Conservation (phyloP, 345 rosid species). For the Trapa bicornis region DNA sequence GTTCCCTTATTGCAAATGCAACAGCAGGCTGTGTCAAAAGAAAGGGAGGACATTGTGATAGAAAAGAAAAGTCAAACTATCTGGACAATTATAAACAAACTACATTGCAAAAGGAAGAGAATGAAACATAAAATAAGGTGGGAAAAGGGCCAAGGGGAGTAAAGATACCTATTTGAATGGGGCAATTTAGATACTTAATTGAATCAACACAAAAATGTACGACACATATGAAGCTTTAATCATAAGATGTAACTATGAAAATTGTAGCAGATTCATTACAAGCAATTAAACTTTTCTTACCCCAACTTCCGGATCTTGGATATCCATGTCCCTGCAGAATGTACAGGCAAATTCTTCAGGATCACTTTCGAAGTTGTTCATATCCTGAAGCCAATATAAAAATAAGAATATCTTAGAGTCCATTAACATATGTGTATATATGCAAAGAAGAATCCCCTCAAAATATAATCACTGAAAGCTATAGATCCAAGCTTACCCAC, state of each 20-base stretch:
- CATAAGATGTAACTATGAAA: neutral
- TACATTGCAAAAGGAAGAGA: neutral
- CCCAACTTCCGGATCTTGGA: slow-evolving; percentile 91
- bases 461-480: neutral
- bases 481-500: slow-evolving; percentile 43
- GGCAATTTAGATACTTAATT: neutral
- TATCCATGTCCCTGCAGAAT: slow-evolving; percentile 70
- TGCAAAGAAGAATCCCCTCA: neutral
- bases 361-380: slow-evolving; percentile 86
- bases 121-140: neutral
- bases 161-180: neutral
- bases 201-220: neutral
- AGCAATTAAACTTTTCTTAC: slow-evolving; percentile 30
- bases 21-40: slow-evolving; percentile 66
- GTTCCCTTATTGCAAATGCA: slow-evolving; percentile 92
- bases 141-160: neutral
- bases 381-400: slow-evolving; percentile 38
- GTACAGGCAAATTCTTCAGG: slow-evolving; percentile 89
- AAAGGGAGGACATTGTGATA: no score
- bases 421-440: neutral
- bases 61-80: neutral
- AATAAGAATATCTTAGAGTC: neutral
- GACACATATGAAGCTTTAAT: neutral
- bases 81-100: neutral
- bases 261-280: neutral